These are phyloP conservation scores for Elongisporangium undulatum DNA, from an alignment of 352 stramenopile genomes.

Conservation along the genomic window DNA sequence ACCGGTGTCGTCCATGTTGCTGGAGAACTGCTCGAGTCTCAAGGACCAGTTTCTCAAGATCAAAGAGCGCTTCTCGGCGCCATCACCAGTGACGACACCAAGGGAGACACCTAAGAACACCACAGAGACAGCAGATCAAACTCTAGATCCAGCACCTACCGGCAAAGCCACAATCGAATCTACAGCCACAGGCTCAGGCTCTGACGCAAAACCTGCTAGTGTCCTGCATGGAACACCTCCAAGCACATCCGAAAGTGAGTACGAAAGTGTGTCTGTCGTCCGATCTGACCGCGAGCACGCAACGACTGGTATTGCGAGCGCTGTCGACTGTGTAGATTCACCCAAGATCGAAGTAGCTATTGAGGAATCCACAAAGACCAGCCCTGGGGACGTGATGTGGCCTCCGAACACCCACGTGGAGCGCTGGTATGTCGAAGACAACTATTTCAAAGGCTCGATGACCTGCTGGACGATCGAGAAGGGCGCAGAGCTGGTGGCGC, in stretches of 20 bases:
- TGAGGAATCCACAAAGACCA: constrained; percentile 16
- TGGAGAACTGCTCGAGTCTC: constrained; percentile 69
- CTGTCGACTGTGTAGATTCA: background rate
- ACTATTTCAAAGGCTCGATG: constrained; percentile 64
- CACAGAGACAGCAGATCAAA: background rate
- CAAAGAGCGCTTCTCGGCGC: constrained; percentile 62
- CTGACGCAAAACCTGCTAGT: background rate
- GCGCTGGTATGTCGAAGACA: constrained; percentile 71
- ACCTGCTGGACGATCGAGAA: constrained; percentile 76
- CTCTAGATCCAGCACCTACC: background rate
- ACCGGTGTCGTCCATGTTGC: constrained; percentile 29
- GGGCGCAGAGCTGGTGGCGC: constrained; percentile 52
- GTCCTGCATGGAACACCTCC: background rate
- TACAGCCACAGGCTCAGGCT: background rate
- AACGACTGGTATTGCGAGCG: background rate
- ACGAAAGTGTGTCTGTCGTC: background rate
- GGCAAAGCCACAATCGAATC: background rate
- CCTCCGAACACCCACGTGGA: constrained; percentile 47
- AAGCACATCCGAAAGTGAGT: background rate
- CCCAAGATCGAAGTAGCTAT: constrained; percentile 7
- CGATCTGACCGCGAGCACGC: background rate
- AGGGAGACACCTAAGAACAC: background rate
- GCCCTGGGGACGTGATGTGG: constrained; percentile 24
- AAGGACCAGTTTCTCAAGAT: constrained; percentile 82
- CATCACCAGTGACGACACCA: constrained; percentile 4